Conservation (phyloP, 2,329 filamentous ascomycete species). For the Talaromyces pinophilus region DNA sequence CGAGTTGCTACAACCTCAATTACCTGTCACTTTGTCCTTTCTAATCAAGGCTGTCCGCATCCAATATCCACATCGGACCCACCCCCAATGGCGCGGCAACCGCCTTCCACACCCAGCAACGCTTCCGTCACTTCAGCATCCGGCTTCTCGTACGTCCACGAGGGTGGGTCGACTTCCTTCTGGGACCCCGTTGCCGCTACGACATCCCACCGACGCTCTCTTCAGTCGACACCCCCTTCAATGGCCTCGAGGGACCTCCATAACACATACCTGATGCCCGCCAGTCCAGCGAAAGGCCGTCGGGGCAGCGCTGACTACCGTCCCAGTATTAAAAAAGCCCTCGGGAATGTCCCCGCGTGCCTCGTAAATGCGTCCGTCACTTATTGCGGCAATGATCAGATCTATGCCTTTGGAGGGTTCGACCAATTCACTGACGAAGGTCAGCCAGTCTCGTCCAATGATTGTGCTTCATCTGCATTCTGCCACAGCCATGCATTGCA, state of each 20-base stretch:
- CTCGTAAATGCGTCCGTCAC: slow-evolving; percentile 98
- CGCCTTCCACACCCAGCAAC: slow-evolving; percentile 30
- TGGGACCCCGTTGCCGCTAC: slow-evolving; percentile 27
- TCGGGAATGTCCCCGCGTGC: slow-evolving; percentile 83
- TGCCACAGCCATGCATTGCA: not conserved
- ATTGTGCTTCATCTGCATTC: not conserved
- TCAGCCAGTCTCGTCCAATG: slow-evolving; percentile 29
- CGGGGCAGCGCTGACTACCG: slow-evolving; percentile 70
- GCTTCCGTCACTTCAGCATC: slow-evolving; percentile 27
- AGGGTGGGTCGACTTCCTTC: slow-evolving; percentile 32
- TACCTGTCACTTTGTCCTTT: not conserved
- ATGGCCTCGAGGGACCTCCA: slow-evolving; percentile 50
- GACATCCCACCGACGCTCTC: slow-evolving; percentile 33
- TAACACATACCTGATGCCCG: slow-evolving; percentile 89
- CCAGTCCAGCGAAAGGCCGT: slow-evolving; percentile 71
- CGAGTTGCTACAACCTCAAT: not conserved
- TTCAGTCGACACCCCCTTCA: slow-evolving; percentile 29
- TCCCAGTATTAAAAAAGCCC: slow-evolving; percentile 76
- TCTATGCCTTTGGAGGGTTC: slow-evolving; percentile 97
- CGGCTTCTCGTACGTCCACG: slow-evolving; percentile 33
- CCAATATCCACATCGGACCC: slow-evolving; percentile 20
- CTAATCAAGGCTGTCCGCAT: slow-evolving; percentile 7
- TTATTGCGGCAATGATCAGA: slow-evolving; percentile 96
- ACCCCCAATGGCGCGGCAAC: slow-evolving; percentile 36
- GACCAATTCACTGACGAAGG: slow-evolving; percentile 98